Evolutionary conservation across 306 rosid species (phyloP).

Genomic region (Calophaca sinica): DNA sequence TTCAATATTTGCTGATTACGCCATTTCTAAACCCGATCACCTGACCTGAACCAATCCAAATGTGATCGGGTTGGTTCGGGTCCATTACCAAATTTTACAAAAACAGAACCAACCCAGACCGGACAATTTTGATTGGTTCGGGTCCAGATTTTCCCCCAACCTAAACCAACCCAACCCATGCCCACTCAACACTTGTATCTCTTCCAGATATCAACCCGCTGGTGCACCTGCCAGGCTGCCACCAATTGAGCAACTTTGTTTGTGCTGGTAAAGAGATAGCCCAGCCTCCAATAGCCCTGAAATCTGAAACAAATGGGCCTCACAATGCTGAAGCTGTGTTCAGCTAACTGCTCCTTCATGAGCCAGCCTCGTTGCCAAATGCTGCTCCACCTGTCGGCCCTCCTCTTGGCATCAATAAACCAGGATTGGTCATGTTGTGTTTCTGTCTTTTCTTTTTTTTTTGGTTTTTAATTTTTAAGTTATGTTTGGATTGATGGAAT

Average conservation of each 20-base stretch:
- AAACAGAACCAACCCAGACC: no score
- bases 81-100: no score
- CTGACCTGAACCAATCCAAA: no score
- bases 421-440: not conserved
- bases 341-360: not conserved
- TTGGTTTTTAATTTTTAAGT: not conserved
- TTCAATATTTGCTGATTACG: no score
- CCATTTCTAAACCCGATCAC: no score
- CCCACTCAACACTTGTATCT: no score
- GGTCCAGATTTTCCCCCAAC: no score
- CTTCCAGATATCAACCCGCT: no score
- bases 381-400: not conserved
- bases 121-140: no score
- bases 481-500: not conserved
- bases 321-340: not conserved
- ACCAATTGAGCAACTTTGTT: not conserved
- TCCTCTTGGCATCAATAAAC: not conserved
- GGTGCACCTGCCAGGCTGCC: not conserved
- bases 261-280: not conserved
- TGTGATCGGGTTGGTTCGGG: no score
- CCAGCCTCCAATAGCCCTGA: not conserved
- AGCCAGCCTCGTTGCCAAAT: not conserved
- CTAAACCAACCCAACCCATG: no score
- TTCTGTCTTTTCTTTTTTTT: not conserved
- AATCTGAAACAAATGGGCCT: not conserved